Percentiles rank a stretch among this genome's conserved stretches.
Conservation (phyloP, 192 early-diverging fungal genomes). For the Fimicolochytrium jonesii region DNA sequence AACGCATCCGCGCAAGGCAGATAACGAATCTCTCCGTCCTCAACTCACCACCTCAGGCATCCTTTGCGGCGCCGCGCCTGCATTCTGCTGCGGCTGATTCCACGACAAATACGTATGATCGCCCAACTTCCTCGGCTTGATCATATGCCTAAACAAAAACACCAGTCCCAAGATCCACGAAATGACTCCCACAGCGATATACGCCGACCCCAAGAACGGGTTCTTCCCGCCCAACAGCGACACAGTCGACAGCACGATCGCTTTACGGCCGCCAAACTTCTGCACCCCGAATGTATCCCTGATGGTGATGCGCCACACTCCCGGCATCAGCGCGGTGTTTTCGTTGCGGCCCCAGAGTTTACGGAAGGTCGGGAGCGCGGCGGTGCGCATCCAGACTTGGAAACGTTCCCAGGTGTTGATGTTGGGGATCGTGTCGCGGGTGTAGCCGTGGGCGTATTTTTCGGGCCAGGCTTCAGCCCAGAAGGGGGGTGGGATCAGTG, state of each 20-base stretch:
- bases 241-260: conserved; percentile 87
- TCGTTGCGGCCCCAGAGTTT: conserved; percentile 77
- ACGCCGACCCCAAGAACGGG: conserved; percentile 91
- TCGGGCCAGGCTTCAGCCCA: conserved; percentile 67
- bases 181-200: conserved; percentile 87
- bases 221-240: conserved; percentile 97
- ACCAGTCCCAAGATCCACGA: conserved; percentile 84
- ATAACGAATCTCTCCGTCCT: neutral
- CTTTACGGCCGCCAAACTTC: conserved; percentile 91
- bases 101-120: conserved; percentile 96
- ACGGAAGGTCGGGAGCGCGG: conserved; percentile 91
- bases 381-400: conserved; percentile 99
- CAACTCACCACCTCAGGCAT: neutral
- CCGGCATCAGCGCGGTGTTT: neutral
- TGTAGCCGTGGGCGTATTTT: conserved; percentile 48
- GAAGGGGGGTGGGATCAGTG: conserved; percentile 77
- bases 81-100: conserved; percentile 80
- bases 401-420: conserved; percentile 75
- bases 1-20: neutral
- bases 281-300: conserved; percentile 67
- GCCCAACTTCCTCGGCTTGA: conserved; percentile 90
- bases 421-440: conserved; percentile 52
- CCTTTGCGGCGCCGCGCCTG: neutral
- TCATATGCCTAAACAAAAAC: conserved; percentile 87
- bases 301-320: conserved; percentile 11